Base-by-base conservation (phyloP, 768 basidiomycete species). In the Hortiboletus flavorubellus region DNA sequence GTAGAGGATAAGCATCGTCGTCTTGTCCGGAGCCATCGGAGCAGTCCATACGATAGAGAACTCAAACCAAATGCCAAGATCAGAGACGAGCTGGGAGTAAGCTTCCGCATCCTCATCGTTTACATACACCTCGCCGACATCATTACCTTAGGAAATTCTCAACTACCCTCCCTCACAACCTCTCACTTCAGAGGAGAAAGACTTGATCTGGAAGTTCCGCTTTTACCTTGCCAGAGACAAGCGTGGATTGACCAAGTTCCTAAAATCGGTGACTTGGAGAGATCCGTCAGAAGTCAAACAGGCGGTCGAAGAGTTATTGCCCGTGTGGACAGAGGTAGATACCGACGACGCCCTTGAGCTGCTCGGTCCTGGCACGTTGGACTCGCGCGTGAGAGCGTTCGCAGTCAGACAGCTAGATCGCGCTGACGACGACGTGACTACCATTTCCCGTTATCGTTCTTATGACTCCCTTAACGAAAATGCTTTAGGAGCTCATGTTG, bases 161-260 rank as follows among this genome's bases (percentile, higher is more conserved):
- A 85, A 85, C 48, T 93, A 98, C 60, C 87, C 95, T 1, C 97
- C 97, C 0, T 95, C 90, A 55, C 91, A 88, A 55, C 79, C 81
- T 10, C 77, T 99, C 8, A 90, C 84, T 4, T 86, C 93, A 0
- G 91, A 94, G 64, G 96, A 98, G 73, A 97, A 96, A 67, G 96
- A 98, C 62, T 76, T 95, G 40, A 86, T 98, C 38, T 99, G 97
- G 97, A 95, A 96, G 70, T 99, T 96, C 79, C 84, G 97, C n/a
- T 99, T 98, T 74, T 98, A 97, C 61, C 85, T 99, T 11, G 84
- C 87, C 3, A 78, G 93, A 34, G 92, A 95, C 70, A 95, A 93
- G 72, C 86, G 91, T 10, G 94, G 95, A 2, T 79, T 98, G 39
- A 98, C 96, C 34, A 99, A 99, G 69, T 99, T 99, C 73, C 80